A percentile compares a stretch with the other conserved stretches of the same genome.
Conservation (phyloP, 2,329 filamentous ascomycete genomes). For the Phoma sp. region DNA sequence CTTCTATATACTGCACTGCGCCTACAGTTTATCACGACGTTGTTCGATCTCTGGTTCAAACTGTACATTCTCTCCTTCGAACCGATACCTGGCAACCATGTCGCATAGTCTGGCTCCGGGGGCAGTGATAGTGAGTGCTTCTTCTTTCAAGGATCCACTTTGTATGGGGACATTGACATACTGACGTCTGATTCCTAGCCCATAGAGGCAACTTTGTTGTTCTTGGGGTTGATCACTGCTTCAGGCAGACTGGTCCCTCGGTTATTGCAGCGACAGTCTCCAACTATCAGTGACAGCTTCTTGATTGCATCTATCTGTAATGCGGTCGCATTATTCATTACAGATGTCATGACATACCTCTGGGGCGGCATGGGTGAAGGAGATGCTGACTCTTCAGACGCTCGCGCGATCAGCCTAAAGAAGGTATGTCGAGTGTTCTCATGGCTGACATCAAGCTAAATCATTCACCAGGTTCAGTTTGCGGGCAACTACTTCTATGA, state of each 20-base stretch:
- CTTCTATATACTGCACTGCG: neutral
- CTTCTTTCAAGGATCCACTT: neutral
- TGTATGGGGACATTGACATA: neutral
- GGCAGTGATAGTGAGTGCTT: conserved; percentile 18
- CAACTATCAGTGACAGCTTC: conserved; percentile 24
- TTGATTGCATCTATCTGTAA: conserved; percentile 25
- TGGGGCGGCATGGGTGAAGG: conserved; percentile 26
- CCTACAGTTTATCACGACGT: too few species aligned
- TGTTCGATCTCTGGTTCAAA: neutral
- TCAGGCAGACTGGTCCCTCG: conserved; percentile 26
- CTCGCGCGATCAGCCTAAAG: conserved; percentile 20
- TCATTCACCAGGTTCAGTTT: conserved; percentile 20
- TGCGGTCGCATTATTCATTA: conserved; percentile 24
- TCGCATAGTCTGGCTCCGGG: conserved; percentile 14
- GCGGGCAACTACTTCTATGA: conserved; percentile 28
- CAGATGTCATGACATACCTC: conserved; percentile 28
- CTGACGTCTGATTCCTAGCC: conserved; percentile 16
- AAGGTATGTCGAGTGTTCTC: conserved; percentile 11
- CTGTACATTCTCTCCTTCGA: neutral
- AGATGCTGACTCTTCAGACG: conserved; percentile 12
- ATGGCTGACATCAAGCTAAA: neutral
- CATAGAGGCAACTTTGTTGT: conserved; percentile 20
- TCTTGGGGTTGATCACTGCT: conserved; percentile 19
- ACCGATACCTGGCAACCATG: conserved; percentile 3
- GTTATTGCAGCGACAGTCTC: conserved; percentile 20